A percentile compares a stretch with the other conserved stretches of the same genome.
These are phyloP conservation scores for Babesia bovis DNA, from an alignment of 169 alveolate species.

Conservation along the genomic window DNA sequence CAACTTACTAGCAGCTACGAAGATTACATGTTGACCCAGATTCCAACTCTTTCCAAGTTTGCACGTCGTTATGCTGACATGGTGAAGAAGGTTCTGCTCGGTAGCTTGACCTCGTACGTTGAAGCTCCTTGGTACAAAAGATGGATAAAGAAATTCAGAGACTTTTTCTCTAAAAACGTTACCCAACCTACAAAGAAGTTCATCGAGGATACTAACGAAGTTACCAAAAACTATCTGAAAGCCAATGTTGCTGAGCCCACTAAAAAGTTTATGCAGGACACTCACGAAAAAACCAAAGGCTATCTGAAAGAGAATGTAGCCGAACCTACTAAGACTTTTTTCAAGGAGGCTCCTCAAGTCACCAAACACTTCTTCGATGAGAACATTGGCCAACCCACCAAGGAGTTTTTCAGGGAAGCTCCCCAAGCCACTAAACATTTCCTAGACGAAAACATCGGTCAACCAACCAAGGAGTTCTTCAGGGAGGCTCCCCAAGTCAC, in stretches of 20 bases:
- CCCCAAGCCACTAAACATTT: not conserved
- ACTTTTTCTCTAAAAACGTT: not conserved
- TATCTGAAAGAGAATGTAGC: not conserved
- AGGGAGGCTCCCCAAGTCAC: not conserved
- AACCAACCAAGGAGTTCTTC: slow-evolving; percentile 1
- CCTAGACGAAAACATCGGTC: slow-evolving; percentile 7
- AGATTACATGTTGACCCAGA: slow-evolving; percentile 23
- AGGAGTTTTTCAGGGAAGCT: not conserved
- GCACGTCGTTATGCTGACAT: slow-evolving; percentile 8
- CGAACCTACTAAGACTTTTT: not conserved
- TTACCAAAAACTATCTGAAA: no score
- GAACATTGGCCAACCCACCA: not conserved
- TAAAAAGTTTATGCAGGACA: no score
- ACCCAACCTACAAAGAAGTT: no score
- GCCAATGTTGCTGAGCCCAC: no score
- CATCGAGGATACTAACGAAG: no score
- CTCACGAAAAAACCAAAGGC: not conserved
- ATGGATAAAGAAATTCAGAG: slow-evolving; percentile 8
- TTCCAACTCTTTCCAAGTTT: slow-evolving; percentile 3
- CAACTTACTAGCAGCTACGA: slow-evolving; percentile 2
- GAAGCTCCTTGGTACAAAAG: slow-evolving; percentile 30
- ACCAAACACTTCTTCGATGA: slow-evolving; percentile 6
- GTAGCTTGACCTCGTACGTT: not conserved
- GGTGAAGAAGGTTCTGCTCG: slow-evolving; percentile 4
- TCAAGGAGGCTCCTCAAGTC: not conserved